Evolutionary conservation across 139 green algal species (phyloP).

Genomic region (Astrephomene gubernaculifera): DNA sequence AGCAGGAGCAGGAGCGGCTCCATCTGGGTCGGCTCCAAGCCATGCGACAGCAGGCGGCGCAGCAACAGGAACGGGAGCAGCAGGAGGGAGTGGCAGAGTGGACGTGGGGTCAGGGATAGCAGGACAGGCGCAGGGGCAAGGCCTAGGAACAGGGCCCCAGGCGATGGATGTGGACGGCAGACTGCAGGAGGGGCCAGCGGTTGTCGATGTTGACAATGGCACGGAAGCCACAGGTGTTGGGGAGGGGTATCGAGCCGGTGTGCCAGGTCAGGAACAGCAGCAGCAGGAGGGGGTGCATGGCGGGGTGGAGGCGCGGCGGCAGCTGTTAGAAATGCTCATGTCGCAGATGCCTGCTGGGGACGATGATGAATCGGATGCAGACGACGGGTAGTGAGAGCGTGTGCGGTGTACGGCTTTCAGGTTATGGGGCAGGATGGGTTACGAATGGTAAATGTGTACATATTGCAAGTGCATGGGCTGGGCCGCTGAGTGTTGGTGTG

Average conservation of each 20-base stretch:
- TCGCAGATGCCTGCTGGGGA: constrained; percentile 36
- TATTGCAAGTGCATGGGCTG: too few relatives aligned
- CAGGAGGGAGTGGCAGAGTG: neutral
- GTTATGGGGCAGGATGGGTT: too few relatives aligned
- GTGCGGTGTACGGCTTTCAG: too few relatives aligned
- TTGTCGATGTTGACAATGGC: too few relatives aligned
- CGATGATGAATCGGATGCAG: constrained; percentile 25
- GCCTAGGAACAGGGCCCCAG: neutral
- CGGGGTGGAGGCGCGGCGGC: neutral
- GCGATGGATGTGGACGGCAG: neutral
- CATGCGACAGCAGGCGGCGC: neutral
- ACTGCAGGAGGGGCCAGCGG: too few relatives aligned
- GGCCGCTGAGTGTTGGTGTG: too few relatives aligned
- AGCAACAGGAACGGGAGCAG: neutral
- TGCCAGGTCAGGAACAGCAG: neutral
- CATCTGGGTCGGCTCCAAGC: neutral
- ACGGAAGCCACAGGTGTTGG: too few relatives aligned
- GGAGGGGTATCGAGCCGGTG: neutral
- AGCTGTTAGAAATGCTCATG: constrained; percentile 25
- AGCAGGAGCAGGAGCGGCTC: neutral
- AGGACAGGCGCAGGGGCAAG: neutral
- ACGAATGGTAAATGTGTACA: too few relatives aligned
- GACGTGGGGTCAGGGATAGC: neutral
- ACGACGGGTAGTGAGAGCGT: neutral
- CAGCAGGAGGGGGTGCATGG: neutral